Percentiles rank a stretch among this genome's conserved stretches.
phyloP scores from a whole-genome alignment of 305 asterid species.

The Fraxinus greggii region DNA sequence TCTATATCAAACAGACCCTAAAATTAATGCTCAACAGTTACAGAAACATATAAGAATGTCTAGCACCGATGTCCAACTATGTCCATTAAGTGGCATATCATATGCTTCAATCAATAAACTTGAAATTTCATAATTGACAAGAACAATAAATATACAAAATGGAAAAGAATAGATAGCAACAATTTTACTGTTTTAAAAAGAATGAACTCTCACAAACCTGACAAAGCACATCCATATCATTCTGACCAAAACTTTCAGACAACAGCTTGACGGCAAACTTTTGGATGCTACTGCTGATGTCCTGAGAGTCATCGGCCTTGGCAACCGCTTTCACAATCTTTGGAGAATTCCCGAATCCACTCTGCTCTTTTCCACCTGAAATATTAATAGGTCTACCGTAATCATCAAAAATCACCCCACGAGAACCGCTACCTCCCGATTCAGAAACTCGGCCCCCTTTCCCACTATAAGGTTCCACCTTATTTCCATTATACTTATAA shows the following conservation, averaged over 20 bases:
- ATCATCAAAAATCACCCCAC: constrained; percentile 74
- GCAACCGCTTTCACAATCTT: constrained; percentile 73
- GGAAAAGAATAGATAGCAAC: constrained; percentile 7
- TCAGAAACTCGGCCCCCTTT: constrained; percentile 41
- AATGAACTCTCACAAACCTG: constrained; percentile 49
- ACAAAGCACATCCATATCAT: constrained; percentile 79
- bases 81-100: background rate
- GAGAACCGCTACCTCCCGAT: constrained; percentile 26
- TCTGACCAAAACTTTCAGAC: constrained; percentile 73
- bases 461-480: constrained; percentile 39
- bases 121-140: constrained; percentile 2
- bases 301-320: constrained; percentile 59
- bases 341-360: constrained; percentile 35
- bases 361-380: constrained; percentile 44
- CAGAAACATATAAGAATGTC: background rate
- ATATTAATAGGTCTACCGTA: constrained; percentile 75
- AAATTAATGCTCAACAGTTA: background rate
- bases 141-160: constrained; percentile 4
- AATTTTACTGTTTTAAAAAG: background rate
- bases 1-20: background rate
- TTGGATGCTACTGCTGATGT: constrained; percentile 54
- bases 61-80: background rate
- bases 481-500: constrained; percentile 58
- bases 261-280: constrained; percentile 74
- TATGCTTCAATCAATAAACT: background rate